These are phyloP conservation scores for Venturia effusa DNA, from an alignment of 2,329 filamentous ascomycete genomes.

Conservation along the genomic window DNA sequence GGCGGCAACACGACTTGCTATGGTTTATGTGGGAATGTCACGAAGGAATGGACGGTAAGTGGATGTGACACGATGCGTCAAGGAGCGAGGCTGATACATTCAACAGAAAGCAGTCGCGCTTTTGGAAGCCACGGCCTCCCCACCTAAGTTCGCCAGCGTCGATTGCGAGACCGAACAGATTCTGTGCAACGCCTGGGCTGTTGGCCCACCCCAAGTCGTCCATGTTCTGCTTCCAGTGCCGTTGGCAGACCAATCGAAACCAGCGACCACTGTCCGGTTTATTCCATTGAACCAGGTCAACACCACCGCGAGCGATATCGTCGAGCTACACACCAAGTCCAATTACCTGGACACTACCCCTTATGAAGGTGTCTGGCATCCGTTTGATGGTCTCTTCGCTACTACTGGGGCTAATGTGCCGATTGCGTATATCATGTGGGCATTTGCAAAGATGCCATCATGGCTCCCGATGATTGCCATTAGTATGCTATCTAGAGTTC, in stretches of 20 bases:
- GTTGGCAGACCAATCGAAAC: conserved; percentile 52
- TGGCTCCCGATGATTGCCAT: conserved; percentile 72
- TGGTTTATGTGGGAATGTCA: conserved; percentile 54
- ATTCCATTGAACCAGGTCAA: conserved; percentile 60
- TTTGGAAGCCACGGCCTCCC: conserved; percentile 48
- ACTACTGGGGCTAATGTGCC: conserved; percentile 52
- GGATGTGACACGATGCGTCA: conserved; percentile 10
- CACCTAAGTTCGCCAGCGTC: conserved; percentile 57
- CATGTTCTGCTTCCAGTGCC: conserved; percentile 50
- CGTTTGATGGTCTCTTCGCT: conserved; percentile 58
- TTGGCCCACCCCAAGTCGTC: conserved; percentile 54
- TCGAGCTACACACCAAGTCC: conserved; percentile 49
- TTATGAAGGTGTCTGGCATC: conserved; percentile 63
- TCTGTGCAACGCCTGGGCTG: conserved; percentile 65
- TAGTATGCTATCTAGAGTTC: conserved; percentile 64
- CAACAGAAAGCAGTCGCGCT: conserved; percentile 49
- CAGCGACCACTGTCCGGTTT: conserved; percentile 52
- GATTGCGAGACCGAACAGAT: conserved; percentile 67
- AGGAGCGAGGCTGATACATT: conserved; percentile 12
- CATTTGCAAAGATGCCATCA: conserved; percentile 46
- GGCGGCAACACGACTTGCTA: conserved; percentile 72
- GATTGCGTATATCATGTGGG: conserved; percentile 57
- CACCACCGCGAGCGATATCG: conserved; percentile 52
- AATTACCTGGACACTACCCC: conserved; percentile 39
- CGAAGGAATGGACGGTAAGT: conserved; percentile 47